Evolutionary conservation across 2,329 filamentous ascomycete genomes (phyloP), one percentile per base, ranked within the genome.

Genomic region (Aureobasidium sp.): DNA sequence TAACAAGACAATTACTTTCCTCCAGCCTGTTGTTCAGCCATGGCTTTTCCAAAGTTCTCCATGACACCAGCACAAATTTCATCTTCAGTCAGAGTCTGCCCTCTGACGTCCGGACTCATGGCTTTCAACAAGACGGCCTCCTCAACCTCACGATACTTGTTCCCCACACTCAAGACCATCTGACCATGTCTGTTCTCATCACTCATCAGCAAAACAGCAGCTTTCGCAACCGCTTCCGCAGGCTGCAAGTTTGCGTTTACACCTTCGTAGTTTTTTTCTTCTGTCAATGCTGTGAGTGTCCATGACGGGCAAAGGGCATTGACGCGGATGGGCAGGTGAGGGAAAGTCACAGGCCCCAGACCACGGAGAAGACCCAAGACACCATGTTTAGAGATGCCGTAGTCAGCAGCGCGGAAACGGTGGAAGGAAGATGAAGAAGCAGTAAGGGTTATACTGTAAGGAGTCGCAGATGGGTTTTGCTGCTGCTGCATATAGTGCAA

Each of bases 241-340:
- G 68, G 57, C 63, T 82, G 79, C 0, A 72, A 59, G 12, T 68
- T 64, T 32, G 72, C 65, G 0, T 70, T 68, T 5, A 73, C 63
- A 8, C 58, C 58, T n/a, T 67, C 64, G 56, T 77, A 64, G 16
- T 74, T 17, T 0, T 53, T 60, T 27, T 65, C 58, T 0, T 75
- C 71, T 1, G 80, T 62, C 1, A 80, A 68, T 11, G 67, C 71
- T 14, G 76, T 78, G 3, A 69, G 65, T 0, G 79, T 81, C 78
- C 78, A 82, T 25, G 70, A 74, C 1, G 79, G 78, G 1, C 76
- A 72, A 17, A 83, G 65, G 5, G 70, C 73, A 66, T 83, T 83
- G 47, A 83, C 62, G 12, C 79, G 75, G 38, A 83, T 74, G 1
- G 76, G 73, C 1, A 76, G 56, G 16, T 61, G 56, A 10, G 68